A percentile compares a stretch with the other conserved stretches of the same genome.
phyloP scores from a whole-genome alignment of 331 rosid genomes.

The Acacia concinna region DNA sequence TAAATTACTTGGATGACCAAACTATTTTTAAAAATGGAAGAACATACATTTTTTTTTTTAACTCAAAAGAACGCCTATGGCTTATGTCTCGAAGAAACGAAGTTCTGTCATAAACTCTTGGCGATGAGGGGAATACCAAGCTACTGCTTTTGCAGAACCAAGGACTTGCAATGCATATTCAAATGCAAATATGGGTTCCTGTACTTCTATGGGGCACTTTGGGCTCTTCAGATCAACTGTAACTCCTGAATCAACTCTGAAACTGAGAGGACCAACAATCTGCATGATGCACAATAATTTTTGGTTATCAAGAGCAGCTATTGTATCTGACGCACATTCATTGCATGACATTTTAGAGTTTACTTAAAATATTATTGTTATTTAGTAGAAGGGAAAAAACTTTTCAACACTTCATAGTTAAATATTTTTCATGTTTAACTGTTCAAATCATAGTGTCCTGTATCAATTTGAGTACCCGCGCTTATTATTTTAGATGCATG shows the following conservation, averaged over 20 bases:
- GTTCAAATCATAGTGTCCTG: background rate
- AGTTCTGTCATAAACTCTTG: constrained; percentile 90
- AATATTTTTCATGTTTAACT: background rate
- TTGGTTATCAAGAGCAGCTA: constrained; percentile 12
- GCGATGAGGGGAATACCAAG: constrained; percentile 89
- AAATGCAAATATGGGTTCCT: constrained; percentile 70
- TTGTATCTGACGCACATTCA: background rate
- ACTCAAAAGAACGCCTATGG: constrained; percentile 11
- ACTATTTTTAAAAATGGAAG: constrained; percentile 16
- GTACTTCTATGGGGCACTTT: constrained; percentile 38
- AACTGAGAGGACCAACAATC: constrained; percentile 85
- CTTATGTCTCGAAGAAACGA: constrained; percentile 76
- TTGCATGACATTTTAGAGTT: background rate
- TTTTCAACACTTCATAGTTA: background rate
- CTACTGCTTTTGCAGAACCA: constrained; percentile 94
- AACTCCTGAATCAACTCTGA: constrained; percentile 80
- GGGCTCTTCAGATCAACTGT: constrained; percentile 56
- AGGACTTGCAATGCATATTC: constrained; percentile 86
- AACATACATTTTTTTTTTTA: constrained; percentile 11
- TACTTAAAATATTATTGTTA: background rate
- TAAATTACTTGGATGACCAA: constrained; percentile 16
- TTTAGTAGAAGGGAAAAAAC: background rate
- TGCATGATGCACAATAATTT: constrained; percentile 40
- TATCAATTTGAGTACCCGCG: background rate
- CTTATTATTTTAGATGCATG: background rate